Evolutionary conservation across 345 rosid species (phyloP).

Genomic region (Gossypium anomalum): DNA sequence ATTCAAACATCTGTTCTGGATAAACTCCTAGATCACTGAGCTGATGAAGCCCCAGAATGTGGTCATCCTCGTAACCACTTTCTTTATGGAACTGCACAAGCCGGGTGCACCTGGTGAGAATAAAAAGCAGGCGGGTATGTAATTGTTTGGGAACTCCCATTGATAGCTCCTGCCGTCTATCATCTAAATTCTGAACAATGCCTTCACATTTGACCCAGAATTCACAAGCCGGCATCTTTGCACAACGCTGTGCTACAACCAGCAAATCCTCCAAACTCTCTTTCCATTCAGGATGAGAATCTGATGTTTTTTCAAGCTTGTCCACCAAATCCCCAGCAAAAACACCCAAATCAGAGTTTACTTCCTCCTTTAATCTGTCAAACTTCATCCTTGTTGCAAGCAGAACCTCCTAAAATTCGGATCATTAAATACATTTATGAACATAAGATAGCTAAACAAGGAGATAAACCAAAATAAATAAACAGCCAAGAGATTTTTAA

Average conservation of each 20-base stretch:
- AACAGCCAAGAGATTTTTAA: background rate
- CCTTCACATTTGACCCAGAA: slow-evolving; percentile 87
- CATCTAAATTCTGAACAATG: slow-evolving; percentile 84
- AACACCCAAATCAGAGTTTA: slow-evolving; percentile 77
- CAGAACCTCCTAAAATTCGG: slow-evolving; percentile 65
- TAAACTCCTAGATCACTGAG: slow-evolving; percentile 93
- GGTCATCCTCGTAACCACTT: slow-evolving; percentile 72
- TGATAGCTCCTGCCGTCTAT: slow-evolving; percentile 85
- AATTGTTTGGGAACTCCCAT: slow-evolving; percentile 90
- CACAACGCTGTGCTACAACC: slow-evolving; percentile 66
- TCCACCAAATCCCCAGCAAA: slow-evolving; percentile 87
- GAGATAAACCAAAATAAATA: slow-evolving; percentile 1
- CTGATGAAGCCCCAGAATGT: slow-evolving; percentile 77
- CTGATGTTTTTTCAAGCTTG: slow-evolving; percentile 63
- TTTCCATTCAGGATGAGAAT: slow-evolving; percentile 64
- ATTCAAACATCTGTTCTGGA: slow-evolving; percentile 61
- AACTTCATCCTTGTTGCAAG: slow-evolving; percentile 76
- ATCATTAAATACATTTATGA: background rate
- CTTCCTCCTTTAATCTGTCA: slow-evolving; percentile 87
- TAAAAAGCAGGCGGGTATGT: slow-evolving; percentile 84
- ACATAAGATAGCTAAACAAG: background rate
- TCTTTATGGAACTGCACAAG: slow-evolving; percentile 96
- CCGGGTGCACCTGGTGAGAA: slow-evolving; percentile 90
- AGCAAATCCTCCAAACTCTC: slow-evolving; percentile 79
- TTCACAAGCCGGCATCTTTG: slow-evolving; percentile 76